Percentiles rank a stretch among this genome's conserved stretches.
These are phyloP conservation scores for Dianthus caryophyllus DNA, from an alignment of 148 eudicot genomes.

Conservation along the genomic window DNA sequence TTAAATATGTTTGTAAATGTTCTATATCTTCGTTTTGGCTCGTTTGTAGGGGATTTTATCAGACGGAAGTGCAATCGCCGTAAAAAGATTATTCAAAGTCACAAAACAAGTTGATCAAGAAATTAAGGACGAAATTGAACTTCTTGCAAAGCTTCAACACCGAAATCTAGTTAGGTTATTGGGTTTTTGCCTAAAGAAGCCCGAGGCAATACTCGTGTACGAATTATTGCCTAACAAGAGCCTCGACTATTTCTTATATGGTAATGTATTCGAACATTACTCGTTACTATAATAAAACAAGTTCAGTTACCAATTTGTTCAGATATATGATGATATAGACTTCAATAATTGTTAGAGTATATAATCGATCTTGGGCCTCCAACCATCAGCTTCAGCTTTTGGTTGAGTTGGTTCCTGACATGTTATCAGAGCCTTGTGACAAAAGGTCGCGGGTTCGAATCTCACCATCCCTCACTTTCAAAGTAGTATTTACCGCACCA, in stretches of 20 bases:
- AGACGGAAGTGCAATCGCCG: constrained; percentile 11
- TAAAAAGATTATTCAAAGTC: constrained; percentile 6
- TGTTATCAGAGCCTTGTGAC: no score
- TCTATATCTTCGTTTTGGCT: no score
- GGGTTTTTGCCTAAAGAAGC: background rate
- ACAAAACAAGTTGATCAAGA: constrained; percentile 16
- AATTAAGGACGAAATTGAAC: constrained; percentile 7
- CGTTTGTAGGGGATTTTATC: constrained; percentile 6
- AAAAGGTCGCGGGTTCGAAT: no score
- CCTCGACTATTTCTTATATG: constrained; percentile 16
- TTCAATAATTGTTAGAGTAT: no score
- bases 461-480: no score
- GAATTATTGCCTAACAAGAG: constrained; percentile 13
- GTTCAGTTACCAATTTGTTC: no score
- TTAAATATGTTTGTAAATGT: background rate
- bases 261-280: background rate
- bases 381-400: no score
- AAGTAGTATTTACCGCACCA: no score
- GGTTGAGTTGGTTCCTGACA: no score
- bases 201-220: constrained; percentile 13
- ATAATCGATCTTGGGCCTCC: no score
- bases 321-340: no score
- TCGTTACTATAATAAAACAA: no score
- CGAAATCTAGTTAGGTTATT: constrained; percentile 10
- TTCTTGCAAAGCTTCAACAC: constrained; percentile 19